Evolutionary conservation across 306 rosid species (phyloP).

Genomic region (Inga leiocalycina): DNA sequence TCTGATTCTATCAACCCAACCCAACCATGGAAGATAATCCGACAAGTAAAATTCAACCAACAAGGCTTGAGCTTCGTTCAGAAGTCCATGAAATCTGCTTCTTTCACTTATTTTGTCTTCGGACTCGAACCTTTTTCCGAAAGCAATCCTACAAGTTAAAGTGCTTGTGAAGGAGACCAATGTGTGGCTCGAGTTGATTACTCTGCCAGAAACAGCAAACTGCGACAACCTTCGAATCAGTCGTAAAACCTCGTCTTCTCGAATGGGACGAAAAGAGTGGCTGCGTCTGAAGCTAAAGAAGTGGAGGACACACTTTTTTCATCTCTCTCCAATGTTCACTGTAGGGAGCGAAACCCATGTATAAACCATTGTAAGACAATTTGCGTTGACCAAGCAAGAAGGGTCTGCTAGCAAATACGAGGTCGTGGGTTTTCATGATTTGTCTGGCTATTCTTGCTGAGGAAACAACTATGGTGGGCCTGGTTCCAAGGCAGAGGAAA

Average conservation of each 20-base stretch:
- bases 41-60: not conserved
- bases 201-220: not conserved
- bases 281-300: not conserved
- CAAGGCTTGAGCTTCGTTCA: not conserved
- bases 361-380: not conserved
- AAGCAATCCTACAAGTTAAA: not conserved
- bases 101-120: not conserved
- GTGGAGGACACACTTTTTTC: not conserved
- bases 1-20: not conserved
- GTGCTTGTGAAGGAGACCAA: not conserved
- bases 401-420: not conserved
- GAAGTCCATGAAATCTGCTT: not conserved
- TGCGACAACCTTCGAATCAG: not conserved
- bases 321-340: not conserved
- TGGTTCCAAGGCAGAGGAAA: slow-evolving; percentile 35
- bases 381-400: not conserved
- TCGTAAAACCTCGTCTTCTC: not conserved
- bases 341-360: not conserved
- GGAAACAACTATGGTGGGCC: slow-evolving; percentile 35
- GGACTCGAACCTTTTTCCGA: not conserved
- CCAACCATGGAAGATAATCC: not conserved
- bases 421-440: not conserved
- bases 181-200: not conserved
- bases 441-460: slow-evolving; percentile 20
- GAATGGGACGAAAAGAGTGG: not conserved